Evolutionary conservation across 2,329 filamentous ascomycete species (phyloP).

Genomic region (Biscogniauxia marginata): DNA sequence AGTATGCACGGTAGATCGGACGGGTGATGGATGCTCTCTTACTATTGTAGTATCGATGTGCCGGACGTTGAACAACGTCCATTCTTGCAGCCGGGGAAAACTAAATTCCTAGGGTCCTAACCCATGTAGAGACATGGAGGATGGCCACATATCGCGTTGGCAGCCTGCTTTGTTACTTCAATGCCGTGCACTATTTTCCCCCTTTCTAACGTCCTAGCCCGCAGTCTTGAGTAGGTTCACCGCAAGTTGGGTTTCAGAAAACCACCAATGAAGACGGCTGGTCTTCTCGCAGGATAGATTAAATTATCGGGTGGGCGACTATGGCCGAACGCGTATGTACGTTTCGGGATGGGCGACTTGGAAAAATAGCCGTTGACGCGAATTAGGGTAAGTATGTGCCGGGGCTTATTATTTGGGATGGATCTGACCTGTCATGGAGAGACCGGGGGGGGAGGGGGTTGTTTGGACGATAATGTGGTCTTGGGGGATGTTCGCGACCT

Average conservation of each 20-base stretch:
- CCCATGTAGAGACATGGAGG: not conserved
- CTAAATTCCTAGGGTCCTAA: not conserved
- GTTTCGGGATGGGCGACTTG: constrained; percentile 1
- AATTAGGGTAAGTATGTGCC: not conserved
- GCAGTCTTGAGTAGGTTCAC: not conserved
- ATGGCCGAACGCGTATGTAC: not conserved
- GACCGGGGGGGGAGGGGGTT: not conserved
- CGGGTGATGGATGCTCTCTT: not conserved
- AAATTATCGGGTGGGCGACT: not conserved
- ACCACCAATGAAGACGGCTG: not conserved
- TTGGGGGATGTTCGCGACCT: not conserved
- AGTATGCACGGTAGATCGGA: not conserved
- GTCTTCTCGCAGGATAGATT: not conserved
- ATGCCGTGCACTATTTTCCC: not conserved
- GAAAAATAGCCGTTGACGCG: not conserved
- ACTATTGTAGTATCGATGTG: not conserved
- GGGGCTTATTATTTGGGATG: not conserved
- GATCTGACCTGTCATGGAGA: not conserved
- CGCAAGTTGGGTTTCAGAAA: not conserved
- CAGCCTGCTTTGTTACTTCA: not conserved
- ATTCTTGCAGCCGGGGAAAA: not conserved
- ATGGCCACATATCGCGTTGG: not conserved
- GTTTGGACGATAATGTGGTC: no score
- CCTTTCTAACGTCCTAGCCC: not conserved
- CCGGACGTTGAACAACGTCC: not conserved